A percentile compares a stretch with the other conserved stretches of the same genome.
These are phyloP conservation scores for Epichloe amarillans DNA, from an alignment of 2,329 filamentous ascomycete genomes.

Conservation along the genomic window DNA sequence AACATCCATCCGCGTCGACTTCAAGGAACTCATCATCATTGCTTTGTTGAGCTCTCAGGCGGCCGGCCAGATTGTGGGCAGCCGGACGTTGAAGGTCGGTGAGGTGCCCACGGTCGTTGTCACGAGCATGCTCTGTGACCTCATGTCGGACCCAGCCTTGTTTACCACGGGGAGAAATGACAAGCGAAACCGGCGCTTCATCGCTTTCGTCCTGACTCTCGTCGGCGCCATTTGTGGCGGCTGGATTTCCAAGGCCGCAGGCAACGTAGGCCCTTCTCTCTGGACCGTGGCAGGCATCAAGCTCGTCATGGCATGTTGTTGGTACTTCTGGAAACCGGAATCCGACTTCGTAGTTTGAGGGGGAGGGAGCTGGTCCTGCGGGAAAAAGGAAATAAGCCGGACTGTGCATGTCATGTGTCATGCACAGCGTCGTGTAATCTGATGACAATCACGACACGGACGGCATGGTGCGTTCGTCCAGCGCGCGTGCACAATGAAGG, in stretches of 20 bases:
- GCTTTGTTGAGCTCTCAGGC: slow-evolving; percentile 38
- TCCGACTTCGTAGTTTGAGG: slow-evolving; percentile 1
- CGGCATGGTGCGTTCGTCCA: no score
- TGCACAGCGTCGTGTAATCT: no score
- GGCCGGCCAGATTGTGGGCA: slow-evolving; percentile 38
- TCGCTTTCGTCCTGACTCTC: slow-evolving; percentile 31
- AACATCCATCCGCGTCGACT: slow-evolving; percentile 9
- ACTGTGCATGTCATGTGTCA: no score
- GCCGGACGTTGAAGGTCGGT: slow-evolving; percentile 34
- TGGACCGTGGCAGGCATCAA: slow-evolving; percentile 35
- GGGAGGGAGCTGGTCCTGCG: no score
- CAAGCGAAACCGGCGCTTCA: slow-evolving; percentile 35
- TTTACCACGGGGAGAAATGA: slow-evolving; percentile 29
- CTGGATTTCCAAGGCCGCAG: slow-evolving; percentile 31
- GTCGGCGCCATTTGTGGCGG: slow-evolving; percentile 33
- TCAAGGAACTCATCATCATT: slow-evolving; percentile 26
- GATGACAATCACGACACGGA: no score
- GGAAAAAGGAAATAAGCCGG: no score
- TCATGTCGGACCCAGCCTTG: slow-evolving; percentile 36
- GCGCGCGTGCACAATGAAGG: no score
- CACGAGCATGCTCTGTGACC: slow-evolving; percentile 40
- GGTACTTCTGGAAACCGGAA: slow-evolving; percentile 18
- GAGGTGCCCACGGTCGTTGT: slow-evolving; percentile 42
- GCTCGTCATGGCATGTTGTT: slow-evolving; percentile 23
- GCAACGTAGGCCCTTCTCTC: slow-evolving; percentile 27